Conservation (phyloP, 495 filamentous ascomycete genomes). For the Tuber microsphaerosporum region DNA sequence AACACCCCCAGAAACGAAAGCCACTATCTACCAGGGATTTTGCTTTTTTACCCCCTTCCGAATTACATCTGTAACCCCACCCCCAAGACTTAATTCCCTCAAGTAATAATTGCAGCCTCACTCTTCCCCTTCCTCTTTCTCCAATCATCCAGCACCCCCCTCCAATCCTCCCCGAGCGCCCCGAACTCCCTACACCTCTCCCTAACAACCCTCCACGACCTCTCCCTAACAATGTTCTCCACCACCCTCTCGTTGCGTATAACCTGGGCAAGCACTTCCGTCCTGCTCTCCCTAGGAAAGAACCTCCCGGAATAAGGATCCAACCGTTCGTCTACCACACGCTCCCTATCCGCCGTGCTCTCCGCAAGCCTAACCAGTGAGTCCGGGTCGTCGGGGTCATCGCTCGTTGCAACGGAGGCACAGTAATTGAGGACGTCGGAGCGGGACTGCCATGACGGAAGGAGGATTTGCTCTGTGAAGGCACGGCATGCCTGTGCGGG, state of each 20-base stretch:
- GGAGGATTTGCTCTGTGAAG: slow-evolving; percentile 75
- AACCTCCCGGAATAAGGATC: slow-evolving; percentile 87
- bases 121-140: slow-evolving; percentile 46
- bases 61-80: not conserved
- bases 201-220: slow-evolving; percentile 75
- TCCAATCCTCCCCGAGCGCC: slow-evolving; percentile 50
- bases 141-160: slow-evolving; percentile 56
- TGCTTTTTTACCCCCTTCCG: not conserved
- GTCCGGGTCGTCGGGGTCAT: slow-evolving; percentile 85
- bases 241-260: slow-evolving; percentile 79
- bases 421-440: slow-evolving; percentile 87
- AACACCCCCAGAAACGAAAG: not conserved
- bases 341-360: slow-evolving; percentile 61
- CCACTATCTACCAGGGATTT: not conserved
- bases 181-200: slow-evolving; percentile 64
- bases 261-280: slow-evolving; percentile 68
- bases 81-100: not conserved
- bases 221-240: slow-evolving; percentile 74
- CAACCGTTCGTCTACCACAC: slow-evolving; percentile 76
- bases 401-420: slow-evolving; percentile 74
- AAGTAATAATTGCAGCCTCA: not conserved
- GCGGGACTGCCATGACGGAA: slow-evolving; percentile 79
- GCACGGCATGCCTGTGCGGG: slow-evolving; percentile 54
- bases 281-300: slow-evolving; percentile 74
- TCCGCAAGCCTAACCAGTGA: slow-evolving; percentile 61